phyloP scores from a whole-genome alignment of 768 basidiomycete species.

The Favolaschia claudopus region DNA sequence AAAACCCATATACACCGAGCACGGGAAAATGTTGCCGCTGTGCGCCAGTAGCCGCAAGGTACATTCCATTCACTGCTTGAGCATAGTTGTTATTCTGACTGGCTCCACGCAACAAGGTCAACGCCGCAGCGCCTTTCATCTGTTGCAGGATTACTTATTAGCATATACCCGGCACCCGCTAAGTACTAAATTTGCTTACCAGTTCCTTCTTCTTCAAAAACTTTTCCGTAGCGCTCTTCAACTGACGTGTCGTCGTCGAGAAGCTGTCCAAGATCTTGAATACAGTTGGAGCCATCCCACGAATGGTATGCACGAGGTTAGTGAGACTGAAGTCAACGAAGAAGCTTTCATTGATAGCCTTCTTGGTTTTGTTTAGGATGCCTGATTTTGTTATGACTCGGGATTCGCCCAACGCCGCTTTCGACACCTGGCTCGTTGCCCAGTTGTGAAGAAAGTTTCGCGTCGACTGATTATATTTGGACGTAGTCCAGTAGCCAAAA shows the following conservation, averaged over 20 bases:
- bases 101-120: neutral
- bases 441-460: neutral
- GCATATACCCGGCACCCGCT: too few relatives aligned
- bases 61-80: constrained; percentile 10
- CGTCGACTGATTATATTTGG: neutral
- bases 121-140: constrained; percentile 2
- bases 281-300: neutral
- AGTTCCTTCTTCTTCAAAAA: neutral
- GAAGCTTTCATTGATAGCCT: constrained; percentile 15
- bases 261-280: constrained; percentile 7
- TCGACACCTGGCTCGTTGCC: neutral
- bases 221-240: neutral
- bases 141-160: too few relatives aligned
- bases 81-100: constrained; percentile 22
- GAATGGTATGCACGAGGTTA: neutral
- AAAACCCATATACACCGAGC: constrained; percentile 26
- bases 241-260: neutral
- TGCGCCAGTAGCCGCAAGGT: constrained; percentile 29
- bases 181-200: neutral
- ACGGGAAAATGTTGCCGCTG: constrained; percentile 34
- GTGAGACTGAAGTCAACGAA: constrained; percentile 14
- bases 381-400: constrained; percentile 3
- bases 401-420: neutral
- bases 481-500: constrained; percentile 18
- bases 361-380: constrained; percentile 11